A percentile compares a stretch with the other conserved stretches of the same genome.
Conservation (phyloP, 1,284 basidiomycete genomes). For the Psilocybe mexicana region DNA sequence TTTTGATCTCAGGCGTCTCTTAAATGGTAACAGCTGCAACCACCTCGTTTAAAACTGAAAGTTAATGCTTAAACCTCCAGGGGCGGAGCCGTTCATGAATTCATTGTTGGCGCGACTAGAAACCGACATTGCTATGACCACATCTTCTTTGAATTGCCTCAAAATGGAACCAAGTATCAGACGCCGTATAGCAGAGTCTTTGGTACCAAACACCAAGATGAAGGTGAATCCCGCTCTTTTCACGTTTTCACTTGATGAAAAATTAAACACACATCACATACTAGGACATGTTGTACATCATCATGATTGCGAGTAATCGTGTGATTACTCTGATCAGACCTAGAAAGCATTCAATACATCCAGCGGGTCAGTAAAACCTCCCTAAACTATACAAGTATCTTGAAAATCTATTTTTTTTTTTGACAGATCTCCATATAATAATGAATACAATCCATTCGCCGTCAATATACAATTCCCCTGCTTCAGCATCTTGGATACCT, state of each 20-base stretch:
- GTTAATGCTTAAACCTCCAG: constrained; percentile 36
- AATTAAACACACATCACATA: not conserved
- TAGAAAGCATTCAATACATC: constrained; percentile 92
- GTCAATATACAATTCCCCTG: constrained; percentile 69
- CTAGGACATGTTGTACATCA: constrained; percentile 88
- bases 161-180: constrained; percentile 70
- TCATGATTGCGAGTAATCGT: constrained; percentile 77
- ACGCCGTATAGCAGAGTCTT: constrained; percentile 70
- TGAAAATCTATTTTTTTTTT: not conserved
- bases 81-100: constrained; percentile 80
- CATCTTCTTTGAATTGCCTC: constrained; percentile 80
- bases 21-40: constrained; percentile 62
- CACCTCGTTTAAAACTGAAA: not conserved
- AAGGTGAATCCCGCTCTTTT: constrained; percentile 51
- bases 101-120: constrained; percentile 73
- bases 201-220: constrained; percentile 79
- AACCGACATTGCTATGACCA: constrained; percentile 78
- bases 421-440: constrained; percentile 82
- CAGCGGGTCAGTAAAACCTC: constrained; percentile 60
- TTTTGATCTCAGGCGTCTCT: constrained; percentile 84
- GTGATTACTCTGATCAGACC: constrained; percentile 91
- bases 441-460: constrained; percentile 79
- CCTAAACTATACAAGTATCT: not conserved
- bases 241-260: not conserved
- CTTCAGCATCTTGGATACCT: constrained; percentile 89